These are phyloP conservation scores for Phytophthora litchii DNA, from an alignment of 352 stramenopile species.

Conservation along the genomic window DNA sequence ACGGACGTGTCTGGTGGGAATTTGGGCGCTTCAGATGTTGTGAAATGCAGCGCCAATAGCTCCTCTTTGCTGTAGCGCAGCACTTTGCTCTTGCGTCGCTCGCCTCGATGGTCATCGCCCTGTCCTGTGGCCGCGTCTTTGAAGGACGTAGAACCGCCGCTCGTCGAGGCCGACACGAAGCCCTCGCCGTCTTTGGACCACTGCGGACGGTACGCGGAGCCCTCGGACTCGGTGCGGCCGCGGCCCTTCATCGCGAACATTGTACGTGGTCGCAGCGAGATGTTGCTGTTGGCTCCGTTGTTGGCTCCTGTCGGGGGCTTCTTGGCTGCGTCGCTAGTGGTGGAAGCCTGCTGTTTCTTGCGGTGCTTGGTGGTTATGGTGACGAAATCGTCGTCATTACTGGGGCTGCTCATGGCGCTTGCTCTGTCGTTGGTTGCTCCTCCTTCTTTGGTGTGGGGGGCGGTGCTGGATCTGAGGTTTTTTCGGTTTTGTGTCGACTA, in stretches of 20 bases:
- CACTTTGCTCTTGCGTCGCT: conserved; percentile 82
- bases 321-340: conserved; percentile 16
- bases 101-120: conserved; percentile 31
- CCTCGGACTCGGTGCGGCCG: conserved; percentile 71
- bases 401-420: conserved; percentile 34
- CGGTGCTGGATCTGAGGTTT: no score
- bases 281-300: conserved; percentile 31
- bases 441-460: no score
- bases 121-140: conserved; percentile 43
- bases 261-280: conserved; percentile 82
- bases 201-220: conserved; percentile 75
- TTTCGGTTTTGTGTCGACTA: no score
- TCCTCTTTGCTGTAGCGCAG: conserved; percentile 85
- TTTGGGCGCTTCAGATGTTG: conserved; percentile 49
- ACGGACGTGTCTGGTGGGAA: conserved; percentile 74
- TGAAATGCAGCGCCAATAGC: conserved; percentile 72
- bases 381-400: conserved; percentile 75
- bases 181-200: conserved; percentile 89
- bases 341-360: conserved; percentile 54
- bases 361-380: conserved; percentile 78
- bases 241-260: conserved; percentile 91
- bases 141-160: conserved; percentile 26
- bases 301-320: conserved; percentile 22
- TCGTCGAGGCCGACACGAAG: conserved; percentile 58
- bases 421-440: conserved; percentile 15